Conservation (phyloP, 2,329 filamentous ascomycete genomes). For the Alternaria atra region DNA sequence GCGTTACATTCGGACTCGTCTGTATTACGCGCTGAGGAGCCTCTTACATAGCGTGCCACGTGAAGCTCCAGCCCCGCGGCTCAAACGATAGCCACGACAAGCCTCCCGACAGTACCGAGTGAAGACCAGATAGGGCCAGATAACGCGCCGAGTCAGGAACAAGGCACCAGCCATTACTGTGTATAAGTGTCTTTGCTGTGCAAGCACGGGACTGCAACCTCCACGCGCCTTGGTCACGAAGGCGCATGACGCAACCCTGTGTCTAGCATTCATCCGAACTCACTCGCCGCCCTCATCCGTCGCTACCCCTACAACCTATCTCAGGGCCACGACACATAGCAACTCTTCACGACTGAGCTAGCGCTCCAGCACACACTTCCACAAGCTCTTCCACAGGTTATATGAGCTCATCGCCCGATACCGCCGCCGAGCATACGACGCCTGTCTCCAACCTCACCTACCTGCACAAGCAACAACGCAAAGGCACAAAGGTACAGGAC, state of each 20-base stretch:
- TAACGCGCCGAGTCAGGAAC: constrained; percentile 24
- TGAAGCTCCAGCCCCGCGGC: constrained; percentile 19
- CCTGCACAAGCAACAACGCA: constrained; percentile 49
- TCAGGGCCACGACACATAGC: constrained; percentile 4
- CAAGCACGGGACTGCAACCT: constrained; percentile 30
- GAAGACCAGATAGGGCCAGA: constrained; percentile 15
- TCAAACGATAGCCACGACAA: constrained; percentile 10
- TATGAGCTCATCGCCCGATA: constrained; percentile 52
- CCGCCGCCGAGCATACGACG: constrained; percentile 39
- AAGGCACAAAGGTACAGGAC: constrained; percentile 46
- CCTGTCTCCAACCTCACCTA: constrained; percentile 47
- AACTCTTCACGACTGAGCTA: constrained; percentile 14
- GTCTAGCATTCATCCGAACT: constrained; percentile 27
- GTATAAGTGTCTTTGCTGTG: constrained; percentile 13
- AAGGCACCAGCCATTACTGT: constrained; percentile 19
- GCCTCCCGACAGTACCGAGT: constrained; percentile 21
- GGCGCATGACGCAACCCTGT: constrained; percentile 40
- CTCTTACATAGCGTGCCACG: constrained; percentile 20
- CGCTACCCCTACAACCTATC: constrained; percentile 15
- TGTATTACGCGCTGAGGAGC: constrained; percentile 31
- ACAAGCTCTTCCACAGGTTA: constrained; percentile 36
- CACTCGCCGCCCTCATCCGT: constrained; percentile 29
- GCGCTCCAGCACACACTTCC: constrained; percentile 17
- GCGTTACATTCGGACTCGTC: not conserved
- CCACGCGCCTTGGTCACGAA: constrained; percentile 30